Base-by-base conservation (phyloP, 2,329 filamentous ascomycete species). In the Cladosporium sp. region DNA sequence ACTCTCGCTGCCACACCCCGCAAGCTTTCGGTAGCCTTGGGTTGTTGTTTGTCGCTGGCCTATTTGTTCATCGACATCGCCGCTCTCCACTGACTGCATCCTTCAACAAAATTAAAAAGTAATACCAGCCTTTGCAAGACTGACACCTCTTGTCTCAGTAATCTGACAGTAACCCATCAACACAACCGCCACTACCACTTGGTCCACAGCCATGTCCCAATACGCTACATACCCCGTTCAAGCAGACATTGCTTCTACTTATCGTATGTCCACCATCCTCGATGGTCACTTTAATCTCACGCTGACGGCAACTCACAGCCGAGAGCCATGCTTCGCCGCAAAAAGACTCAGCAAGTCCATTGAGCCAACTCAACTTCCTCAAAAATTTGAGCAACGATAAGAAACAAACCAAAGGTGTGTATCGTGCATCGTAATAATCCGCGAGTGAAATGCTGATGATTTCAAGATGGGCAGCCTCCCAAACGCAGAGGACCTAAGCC, bases 401-500 rank as follows among this genome's bases (percentile, higher is more conserved):
- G 81, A 92, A 89, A 75, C 86, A 85, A 14, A 92, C 90, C n/a
- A 85, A 90, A 84, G 90, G 91, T 92, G 79, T 73, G 77, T 58
- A 53, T 13, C 69, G 36, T 26, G 14, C 16, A n/a, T 36, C 32
- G 43, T 30, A 26, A 46, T 57, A 1, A 21, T 46, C 5, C n/a
- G 30, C 39, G 54, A 59, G 10, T 10, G 11, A 6, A 10, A 16
- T 53, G 25, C 16, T 26, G 11, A 36, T 49, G 51, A 46, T 51
- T 68, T 66, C 65, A 73, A 90, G 93, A 97, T 82, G 93, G 92
- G 54, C 90, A 95, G 74, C 85, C 90, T 10, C 88, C 92, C 2
- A 99, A 98, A 80, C 88, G 92, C 70, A 88, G 95, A 78, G 95
- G 95, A 1, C 95, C 95, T 0, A 98, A 98, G 77, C 95, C 95